Percentiles rank a stretch among this genome's conserved stretches.
phyloP scores from a whole-genome alignment of 169 alveolate species.

The Babesia gibsoni region DNA sequence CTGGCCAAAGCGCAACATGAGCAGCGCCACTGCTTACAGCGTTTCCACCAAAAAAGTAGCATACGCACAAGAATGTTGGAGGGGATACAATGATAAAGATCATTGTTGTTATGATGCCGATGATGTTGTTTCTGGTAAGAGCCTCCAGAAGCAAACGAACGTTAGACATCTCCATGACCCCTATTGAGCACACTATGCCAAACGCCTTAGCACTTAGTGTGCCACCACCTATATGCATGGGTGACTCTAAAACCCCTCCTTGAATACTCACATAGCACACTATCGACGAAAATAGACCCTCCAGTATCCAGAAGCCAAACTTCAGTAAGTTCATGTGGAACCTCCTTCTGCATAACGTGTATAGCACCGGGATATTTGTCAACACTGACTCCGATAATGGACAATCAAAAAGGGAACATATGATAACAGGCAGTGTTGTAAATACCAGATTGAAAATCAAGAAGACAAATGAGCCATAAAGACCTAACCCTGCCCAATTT shows the following conservation, averaged over 20 bases:
- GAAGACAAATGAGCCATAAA: constrained; percentile 44
- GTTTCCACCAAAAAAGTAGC: constrained; percentile 57
- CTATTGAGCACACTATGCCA: constrained; percentile 67
- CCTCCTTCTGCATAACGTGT: constrained; percentile 46
- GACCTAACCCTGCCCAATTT: constrained; percentile 52
- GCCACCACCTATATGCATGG: constrained; percentile 24
- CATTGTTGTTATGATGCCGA: constrained; percentile 39
- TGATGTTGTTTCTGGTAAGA: constrained; percentile 59
- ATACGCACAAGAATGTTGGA: constrained; percentile 46
- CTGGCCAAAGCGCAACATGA: constrained; percentile 65
- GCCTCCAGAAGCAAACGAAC: constrained; percentile 67
- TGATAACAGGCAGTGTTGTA: constrained; percentile 29
- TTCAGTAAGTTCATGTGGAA: constrained; percentile 28
- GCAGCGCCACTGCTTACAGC: constrained; percentile 56
- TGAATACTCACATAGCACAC: constrained; percentile 33
- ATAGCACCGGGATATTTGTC: constrained; percentile 27
- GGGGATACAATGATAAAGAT: constrained; percentile 59
- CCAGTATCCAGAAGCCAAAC: constrained; percentile 31
- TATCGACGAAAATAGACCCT: constrained; percentile 32
- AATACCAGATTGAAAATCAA: constrained; percentile 30
- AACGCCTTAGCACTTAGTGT: constrained; percentile 57
- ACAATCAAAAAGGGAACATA: constrained; percentile 24
- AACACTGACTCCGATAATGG: constrained; percentile 22
- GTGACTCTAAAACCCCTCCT: constrained; percentile 6
- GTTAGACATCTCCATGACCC: constrained; percentile 63